Evolutionary conservation across 2,329 filamentous ascomycete species (phyloP), one percentile per base, ranked within the genome.

Genomic region (Cordyceps militaris): DNA sequence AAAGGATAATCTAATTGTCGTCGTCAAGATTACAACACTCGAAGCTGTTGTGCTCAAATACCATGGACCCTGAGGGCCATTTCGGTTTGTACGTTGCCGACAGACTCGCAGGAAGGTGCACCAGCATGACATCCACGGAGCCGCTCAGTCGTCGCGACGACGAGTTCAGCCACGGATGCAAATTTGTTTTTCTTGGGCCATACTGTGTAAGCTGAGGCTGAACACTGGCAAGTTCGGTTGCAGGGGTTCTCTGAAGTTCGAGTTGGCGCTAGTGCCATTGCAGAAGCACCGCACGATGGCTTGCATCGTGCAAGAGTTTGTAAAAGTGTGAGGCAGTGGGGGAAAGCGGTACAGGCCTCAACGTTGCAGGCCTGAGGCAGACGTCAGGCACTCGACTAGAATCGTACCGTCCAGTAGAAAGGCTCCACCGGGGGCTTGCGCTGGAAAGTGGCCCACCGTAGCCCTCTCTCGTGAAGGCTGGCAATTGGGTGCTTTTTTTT

Each of bases 231-330:
- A 42, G n/a, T 42, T 19, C 5, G 40, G 8, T 52, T 52, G 48
- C 11, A 40, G 36, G 36, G 24, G 32, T 40, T 16, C 24, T n/a
- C 14, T 10, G 13, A 36, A 50, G 19, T 52, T 52, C 24, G 51
- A 36, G 21, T 54, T 34, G 40, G 11, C 40, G 40, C 51, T 54
- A 54, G 51, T 46, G 26, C 40, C 40, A 54, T 28, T 46, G 51
- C 38, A 44, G 51, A 54, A 54, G 51, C 51, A 56, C 53, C 53
- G 53, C 53, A 48, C 53, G 43, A 42, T 34, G 32, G 43, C 28
- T 53, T 53, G 50, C 50, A 38, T 47, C 9, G 52, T 36, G 24
- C 36, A 42, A 36, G 30, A 52, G 36, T 24, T 16, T 53, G 50
- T 44, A 38, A 51, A 48, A 34, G 28, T n/a, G 19, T 49, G 47